Conservation (phyloP, 805 yeast genomes). For the Candida verbasci region DNA sequence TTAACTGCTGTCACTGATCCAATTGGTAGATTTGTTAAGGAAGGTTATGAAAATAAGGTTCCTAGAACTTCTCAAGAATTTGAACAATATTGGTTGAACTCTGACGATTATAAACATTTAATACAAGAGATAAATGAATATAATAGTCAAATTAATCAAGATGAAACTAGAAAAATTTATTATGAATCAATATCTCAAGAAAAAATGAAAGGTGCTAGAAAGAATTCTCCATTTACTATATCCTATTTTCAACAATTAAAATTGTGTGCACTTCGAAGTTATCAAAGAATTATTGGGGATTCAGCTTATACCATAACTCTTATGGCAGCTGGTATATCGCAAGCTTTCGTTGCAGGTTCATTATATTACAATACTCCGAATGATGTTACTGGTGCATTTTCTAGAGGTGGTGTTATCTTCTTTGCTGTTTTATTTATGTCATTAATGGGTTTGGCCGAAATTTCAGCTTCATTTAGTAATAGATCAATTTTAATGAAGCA, state of each 20-base stretch:
- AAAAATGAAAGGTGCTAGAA: constrained; percentile 33
- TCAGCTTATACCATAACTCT: constrained; percentile 44
- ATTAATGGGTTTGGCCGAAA: constrained; percentile 46
- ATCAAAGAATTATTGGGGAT: constrained; percentile 56
- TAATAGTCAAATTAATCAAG: constrained; percentile 14
- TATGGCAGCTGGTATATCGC: constrained; percentile 45
- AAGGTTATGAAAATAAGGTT: constrained; percentile 47
- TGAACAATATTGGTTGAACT: constrained; percentile 52
- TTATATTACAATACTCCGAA: constrained; percentile 51
- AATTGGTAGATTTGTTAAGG: constrained; percentile 45
- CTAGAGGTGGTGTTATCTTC: constrained; percentile 61
- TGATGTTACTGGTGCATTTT: constrained; percentile 52
- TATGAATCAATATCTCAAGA: constrained; percentile 31
- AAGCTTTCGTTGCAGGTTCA: constrained; percentile 62
- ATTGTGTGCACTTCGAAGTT: constrained; percentile 46
- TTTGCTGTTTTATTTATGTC: constrained; percentile 53
- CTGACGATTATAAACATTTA: constrained; percentile 26
- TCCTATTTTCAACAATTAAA: constrained; percentile 46
- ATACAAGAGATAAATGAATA: constrained; percentile 19
- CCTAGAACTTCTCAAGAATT: constrained; percentile 65
- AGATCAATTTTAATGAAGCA: constrained; percentile 28
- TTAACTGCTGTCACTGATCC: constrained; percentile 69
- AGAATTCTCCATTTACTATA: constrained; percentile 40
- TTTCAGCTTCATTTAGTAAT: constrained; percentile 21
- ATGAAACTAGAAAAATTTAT: constrained; percentile 31